A percentile compares a stretch with the other conserved stretches of the same genome.
These are phyloP conservation scores for Trebouxiophyceae sp. DNA, from an alignment of 163 green algal genomes.

Conservation along the genomic window DNA sequence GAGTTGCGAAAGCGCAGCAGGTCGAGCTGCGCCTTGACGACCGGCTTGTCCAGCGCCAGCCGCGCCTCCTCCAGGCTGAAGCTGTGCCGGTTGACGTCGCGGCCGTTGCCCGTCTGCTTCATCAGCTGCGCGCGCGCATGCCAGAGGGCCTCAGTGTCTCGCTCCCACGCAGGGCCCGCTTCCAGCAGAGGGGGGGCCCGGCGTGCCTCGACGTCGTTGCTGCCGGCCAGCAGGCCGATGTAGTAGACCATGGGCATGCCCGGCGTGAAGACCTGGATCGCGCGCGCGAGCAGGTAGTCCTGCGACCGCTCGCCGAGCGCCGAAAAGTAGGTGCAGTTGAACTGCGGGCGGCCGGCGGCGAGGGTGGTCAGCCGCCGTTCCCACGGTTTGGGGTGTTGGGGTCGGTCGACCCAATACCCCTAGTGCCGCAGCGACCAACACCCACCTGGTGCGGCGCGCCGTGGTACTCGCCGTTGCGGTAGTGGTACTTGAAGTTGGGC, in stretches of 20 bases:
- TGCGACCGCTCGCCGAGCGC: conserved; percentile 5
- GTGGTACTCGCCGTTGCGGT: conserved; percentile 6
- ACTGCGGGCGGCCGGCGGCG: too few species aligned
- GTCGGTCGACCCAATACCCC: conserved; percentile 1
- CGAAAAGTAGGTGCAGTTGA: conserved; percentile 44
- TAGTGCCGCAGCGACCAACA: conserved; percentile 4
- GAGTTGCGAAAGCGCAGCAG: conserved; percentile 39
- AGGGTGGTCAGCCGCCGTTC: conserved; percentile 19
- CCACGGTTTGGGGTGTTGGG: neutral
- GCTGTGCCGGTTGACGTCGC: conserved; percentile 36
- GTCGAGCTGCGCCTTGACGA: conserved; percentile 38
- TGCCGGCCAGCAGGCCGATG: conserved; percentile 29
- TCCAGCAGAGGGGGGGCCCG: neutral
- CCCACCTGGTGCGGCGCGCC: conserved; percentile 21
- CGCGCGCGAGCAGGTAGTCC: conserved; percentile 29
- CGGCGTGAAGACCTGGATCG: conserved; percentile 47
- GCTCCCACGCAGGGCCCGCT: neutral
- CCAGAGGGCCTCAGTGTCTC: neutral
- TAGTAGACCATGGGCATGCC: conserved; percentile 53
- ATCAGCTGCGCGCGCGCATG: neutral
- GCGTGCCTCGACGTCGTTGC: conserved; percentile 28
- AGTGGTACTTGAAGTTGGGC: conserved; percentile 42
- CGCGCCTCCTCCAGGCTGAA: conserved; percentile 34
- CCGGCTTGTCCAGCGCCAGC: conserved; percentile 19
- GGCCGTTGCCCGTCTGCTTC: conserved; percentile 8